Evolutionary conservation across 176 grass and related monocot species (phyloP).

Genomic region (Guadua angustifolia): DNA sequence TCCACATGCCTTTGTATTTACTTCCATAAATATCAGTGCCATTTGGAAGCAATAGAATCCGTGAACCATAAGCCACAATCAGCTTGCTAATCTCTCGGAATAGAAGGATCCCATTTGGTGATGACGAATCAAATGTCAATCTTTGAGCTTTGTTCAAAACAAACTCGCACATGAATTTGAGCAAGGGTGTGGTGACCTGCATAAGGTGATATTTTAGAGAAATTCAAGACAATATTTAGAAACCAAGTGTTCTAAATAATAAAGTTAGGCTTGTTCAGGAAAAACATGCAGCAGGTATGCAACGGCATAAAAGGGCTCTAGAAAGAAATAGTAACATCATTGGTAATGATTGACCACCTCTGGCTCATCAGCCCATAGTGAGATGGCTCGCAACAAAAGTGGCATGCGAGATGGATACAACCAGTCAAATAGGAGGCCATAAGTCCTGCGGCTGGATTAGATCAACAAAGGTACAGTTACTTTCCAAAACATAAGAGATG

Average conservation of each 20-base stretch:
- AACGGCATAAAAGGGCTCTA: not conserved
- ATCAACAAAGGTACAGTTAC: slow-evolving; percentile 42
- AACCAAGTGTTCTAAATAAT: slow-evolving; percentile 14
- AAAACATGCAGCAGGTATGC: slow-evolving; percentile 5
- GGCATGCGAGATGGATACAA: slow-evolving; percentile 87
- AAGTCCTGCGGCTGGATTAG: slow-evolving; percentile 78
- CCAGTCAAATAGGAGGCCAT: slow-evolving; percentile 97
- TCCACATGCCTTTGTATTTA: slow-evolving; percentile 99
- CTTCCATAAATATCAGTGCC: slow-evolving; percentile 76
- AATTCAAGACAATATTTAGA: slow-evolving; percentile 22
- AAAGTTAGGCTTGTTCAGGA: slow-evolving; percentile 16
- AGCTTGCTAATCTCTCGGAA: slow-evolving; percentile 99
- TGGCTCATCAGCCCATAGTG: slow-evolving; percentile 80
- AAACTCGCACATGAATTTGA: slow-evolving; percentile 97
- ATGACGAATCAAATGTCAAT: slow-evolving; percentile 96
- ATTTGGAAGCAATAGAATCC: slow-evolving; percentile 88
- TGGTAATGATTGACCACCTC: slow-evolving; percentile 63
- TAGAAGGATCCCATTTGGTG: slow-evolving; percentile 98
- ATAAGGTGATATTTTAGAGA: slow-evolving; percentile 40
- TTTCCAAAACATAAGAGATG: slow-evolving; percentile 8
- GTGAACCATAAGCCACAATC: slow-evolving; percentile 91
- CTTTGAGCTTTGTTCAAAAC: slow-evolving; percentile 96
- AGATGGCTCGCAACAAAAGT: slow-evolving; percentile 86
- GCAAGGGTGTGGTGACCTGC: slow-evolving; percentile 92
- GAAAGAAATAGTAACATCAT: slow-evolving; percentile 24